A percentile compares a stretch with the other conserved stretches of the same genome.
Evolutionary conservation across 176 grass and related monocot species (phyloP).

Genomic region (Secale cereale): DNA sequence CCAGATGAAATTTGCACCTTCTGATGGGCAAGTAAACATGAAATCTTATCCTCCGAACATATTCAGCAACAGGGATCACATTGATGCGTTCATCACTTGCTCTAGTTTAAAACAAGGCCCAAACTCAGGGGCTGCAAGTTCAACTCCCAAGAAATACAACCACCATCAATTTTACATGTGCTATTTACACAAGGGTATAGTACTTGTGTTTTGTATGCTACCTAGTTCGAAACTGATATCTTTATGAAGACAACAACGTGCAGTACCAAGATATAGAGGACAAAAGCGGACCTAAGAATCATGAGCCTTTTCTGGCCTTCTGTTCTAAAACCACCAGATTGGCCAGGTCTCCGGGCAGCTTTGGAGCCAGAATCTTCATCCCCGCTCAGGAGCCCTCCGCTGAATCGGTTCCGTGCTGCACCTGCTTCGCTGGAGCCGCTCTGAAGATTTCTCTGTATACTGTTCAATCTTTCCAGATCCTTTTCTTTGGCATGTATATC

Average conservation of each 20-base stretch:
- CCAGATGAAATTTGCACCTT: not conserved
- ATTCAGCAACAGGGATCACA: not conserved
- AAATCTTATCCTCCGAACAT: not conserved
- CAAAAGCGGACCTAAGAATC: constrained; percentile 76
- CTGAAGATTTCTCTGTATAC: constrained; percentile 33
- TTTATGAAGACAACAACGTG: constrained; percentile 84
- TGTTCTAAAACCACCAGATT: constrained; percentile 31
- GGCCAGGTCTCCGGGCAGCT: constrained; percentile 27
- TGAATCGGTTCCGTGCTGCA: constrained; percentile 41
- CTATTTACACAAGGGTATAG: constrained; percentile 22
- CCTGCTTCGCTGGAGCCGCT: constrained; percentile 35
- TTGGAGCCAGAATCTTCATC: constrained; percentile 43
- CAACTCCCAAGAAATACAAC: not conserved
- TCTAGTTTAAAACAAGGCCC: not conserved
- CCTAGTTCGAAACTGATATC: constrained; percentile 65
- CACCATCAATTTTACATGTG: not conserved
- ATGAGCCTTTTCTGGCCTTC: constrained; percentile 66
- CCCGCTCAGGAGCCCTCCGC: constrained; percentile 24
- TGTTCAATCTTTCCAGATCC: constrained; percentile 72
- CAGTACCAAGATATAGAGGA: constrained; percentile 83
- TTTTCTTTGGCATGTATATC: constrained; percentile 76
- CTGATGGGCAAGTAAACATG: not conserved
- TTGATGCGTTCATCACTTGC: not conserved
- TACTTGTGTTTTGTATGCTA: not conserved
- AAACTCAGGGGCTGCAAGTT: not conserved